Conservation (phyloP, 2,329 filamentous ascomycete genomes). For the Xylariaceae sp. region DNA sequence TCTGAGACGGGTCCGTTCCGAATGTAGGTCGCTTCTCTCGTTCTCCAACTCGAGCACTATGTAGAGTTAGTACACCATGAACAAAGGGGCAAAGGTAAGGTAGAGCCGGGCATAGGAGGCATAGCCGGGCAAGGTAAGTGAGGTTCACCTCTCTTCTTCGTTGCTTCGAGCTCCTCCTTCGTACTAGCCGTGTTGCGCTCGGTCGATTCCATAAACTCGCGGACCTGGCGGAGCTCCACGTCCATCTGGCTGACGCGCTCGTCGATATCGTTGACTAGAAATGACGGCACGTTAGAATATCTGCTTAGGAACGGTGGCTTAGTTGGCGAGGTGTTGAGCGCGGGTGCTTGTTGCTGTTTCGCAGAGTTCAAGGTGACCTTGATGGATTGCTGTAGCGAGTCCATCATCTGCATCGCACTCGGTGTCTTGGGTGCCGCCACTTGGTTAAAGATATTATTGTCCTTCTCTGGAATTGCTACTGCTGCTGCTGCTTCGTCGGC, state of each 20-base stretch:
- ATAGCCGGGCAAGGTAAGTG: too few species aligned
- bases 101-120: too few species aligned
- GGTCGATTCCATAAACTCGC: slow-evolving; percentile 65
- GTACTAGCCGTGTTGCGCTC: slow-evolving; percentile 62
- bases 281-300: slow-evolving; percentile 63
- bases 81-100: too few species aligned
- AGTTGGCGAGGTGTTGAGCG: slow-evolving; percentile 41
- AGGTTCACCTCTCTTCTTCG: slow-evolving; percentile 66
- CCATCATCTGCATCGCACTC: too few species aligned
- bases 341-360: slow-evolving; percentile 9
- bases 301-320: slow-evolving; percentile 59
- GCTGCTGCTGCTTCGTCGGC: too few species aligned
- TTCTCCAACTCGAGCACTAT: slow-evolving; percentile 47
- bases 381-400: slow-evolving; percentile 3
- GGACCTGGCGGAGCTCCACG: slow-evolving; percentile 64
- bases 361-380: slow-evolving; percentile 32
- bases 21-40: slow-evolving; percentile 42
- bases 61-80: slow-evolving; percentile 16
- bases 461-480: too few species aligned
- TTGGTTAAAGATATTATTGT: slow-evolving; percentile 15
- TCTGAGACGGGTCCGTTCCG: slow-evolving; percentile 49
- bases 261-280: slow-evolving; percentile 74
- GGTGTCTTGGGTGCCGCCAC: slow-evolving; percentile 19
- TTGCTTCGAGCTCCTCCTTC: slow-evolving; percentile 68
- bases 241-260: slow-evolving; percentile 73